phyloP scores from a whole-genome alignment of 2,329 filamentous ascomycete genomes.

The Pseudopithomyces maydicus region DNA sequence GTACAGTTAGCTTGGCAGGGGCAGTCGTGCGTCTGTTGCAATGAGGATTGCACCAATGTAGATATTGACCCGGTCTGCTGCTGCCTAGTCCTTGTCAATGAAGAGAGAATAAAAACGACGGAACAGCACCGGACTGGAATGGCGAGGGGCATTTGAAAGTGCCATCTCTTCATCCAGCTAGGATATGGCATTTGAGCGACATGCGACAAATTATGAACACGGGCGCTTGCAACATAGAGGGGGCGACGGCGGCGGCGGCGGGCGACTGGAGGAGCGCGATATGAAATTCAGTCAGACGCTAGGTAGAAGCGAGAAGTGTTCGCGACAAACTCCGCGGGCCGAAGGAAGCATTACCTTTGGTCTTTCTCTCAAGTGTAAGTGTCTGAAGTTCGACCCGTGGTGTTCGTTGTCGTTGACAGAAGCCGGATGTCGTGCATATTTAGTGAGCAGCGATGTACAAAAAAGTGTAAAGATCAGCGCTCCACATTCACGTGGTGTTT shows the following conservation, averaged over 20 bases:
- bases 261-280: neutral
- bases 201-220: too few relatives aligned
- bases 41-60: too few relatives aligned
- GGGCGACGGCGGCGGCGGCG: neutral
- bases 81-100: too few relatives aligned
- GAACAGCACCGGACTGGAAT: too few relatives aligned
- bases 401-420: neutral
- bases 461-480: neutral
- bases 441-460: neutral
- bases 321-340: neutral
- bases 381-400: too few relatives aligned
- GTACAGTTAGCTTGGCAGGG: neutral
- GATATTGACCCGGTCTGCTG: too few relatives aligned
- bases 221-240: neutral
- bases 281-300: neutral
- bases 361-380: too few relatives aligned
- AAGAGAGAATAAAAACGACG: too few relatives aligned
- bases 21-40: neutral
- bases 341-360: neutral
- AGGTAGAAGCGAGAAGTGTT: neutral
- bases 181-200: too few relatives aligned
- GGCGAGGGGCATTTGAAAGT: too few relatives aligned
- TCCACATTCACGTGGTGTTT: neutral
- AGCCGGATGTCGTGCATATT: neutral
- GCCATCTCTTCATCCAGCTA: too few relatives aligned